Evolutionary conservation across 805 yeast genomes (phyloP).

Genomic region (Kockiozyma suomiensis): DNA sequence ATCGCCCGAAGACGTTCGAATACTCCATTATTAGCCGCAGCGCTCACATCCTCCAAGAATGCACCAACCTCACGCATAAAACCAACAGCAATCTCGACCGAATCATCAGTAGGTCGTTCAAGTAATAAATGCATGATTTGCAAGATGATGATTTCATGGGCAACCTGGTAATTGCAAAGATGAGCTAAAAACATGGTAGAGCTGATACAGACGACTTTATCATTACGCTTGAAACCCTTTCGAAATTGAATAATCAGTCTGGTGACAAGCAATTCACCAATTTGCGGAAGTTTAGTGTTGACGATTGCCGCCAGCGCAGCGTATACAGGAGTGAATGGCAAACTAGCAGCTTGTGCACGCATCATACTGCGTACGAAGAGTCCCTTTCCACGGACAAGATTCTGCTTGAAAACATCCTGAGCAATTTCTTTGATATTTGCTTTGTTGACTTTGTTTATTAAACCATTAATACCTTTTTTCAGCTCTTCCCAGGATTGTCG

Average conservation of each 20-base stretch:
- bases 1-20: conserved; percentile 63
- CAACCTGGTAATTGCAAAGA: conserved; percentile 63
- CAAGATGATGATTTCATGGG: conserved; percentile 56
- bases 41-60: conserved; percentile 49
- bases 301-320: conserved; percentile 62
- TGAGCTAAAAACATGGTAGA: conserved; percentile 59
- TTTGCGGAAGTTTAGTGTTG: conserved; percentile 66
- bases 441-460: conserved; percentile 51
- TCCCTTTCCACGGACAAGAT: conserved; percentile 65
- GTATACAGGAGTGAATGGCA: conserved; percentile 51
- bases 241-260: conserved; percentile 64
- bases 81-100: conserved; percentile 57
- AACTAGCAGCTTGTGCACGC: conserved; percentile 53
- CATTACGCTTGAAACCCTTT: conserved; percentile 52
- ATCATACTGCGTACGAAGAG: conserved; percentile 60
- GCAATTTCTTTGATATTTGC: conserved; percentile 54
- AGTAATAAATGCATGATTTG: conserved; percentile 56
- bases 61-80: conserved; percentile 59
- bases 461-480: conserved; percentile 51
- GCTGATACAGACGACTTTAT: conserved; percentile 50
- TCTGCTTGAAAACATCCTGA: conserved; percentile 55
- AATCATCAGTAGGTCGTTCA: conserved; percentile 54
- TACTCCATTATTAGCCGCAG: conserved; percentile 51
- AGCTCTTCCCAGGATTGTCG: conserved; percentile 59
- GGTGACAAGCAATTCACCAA: conserved; percentile 60